A percentile compares a stretch with the other conserved stretches of the same genome.
Evolutionary conservation across 2,329 filamentous ascomycete species (phyloP).

Genomic region (Bertia moriformis): DNA sequence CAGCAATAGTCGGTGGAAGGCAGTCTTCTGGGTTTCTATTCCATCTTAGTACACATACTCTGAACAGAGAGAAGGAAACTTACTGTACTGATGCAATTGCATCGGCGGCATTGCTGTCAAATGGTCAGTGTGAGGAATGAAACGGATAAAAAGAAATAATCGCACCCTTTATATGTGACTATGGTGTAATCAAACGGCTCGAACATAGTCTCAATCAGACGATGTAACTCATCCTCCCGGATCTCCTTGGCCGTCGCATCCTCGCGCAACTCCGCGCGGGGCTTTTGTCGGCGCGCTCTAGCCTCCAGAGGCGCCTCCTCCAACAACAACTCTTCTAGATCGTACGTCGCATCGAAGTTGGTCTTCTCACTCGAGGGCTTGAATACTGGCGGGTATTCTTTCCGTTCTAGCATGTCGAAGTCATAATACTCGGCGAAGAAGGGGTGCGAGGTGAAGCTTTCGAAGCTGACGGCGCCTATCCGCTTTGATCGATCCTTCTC

Average conservation of each 20-base stretch:
- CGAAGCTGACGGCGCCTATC: slow-evolving; percentile 48
- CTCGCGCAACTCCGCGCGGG: slow-evolving; percentile 52
- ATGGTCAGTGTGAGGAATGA: too few species aligned
- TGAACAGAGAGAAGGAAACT: not conserved
- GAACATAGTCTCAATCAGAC: slow-evolving; percentile 61
- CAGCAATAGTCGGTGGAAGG: not conserved
- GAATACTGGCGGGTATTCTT: slow-evolving; percentile 57
- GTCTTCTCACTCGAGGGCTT: slow-evolving; percentile 62
- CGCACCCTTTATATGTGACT: slow-evolving; percentile 38
- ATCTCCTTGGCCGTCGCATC: slow-evolving; percentile 63
- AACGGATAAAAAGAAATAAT: too few species aligned
- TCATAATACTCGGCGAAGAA: slow-evolving; percentile 54
- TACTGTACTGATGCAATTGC: not conserved
- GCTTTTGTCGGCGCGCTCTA: slow-evolving; percentile 56
- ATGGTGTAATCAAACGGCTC: slow-evolving; percentile 63
- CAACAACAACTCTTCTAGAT: slow-evolving; percentile 57
- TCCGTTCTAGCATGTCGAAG: slow-evolving; percentile 51
- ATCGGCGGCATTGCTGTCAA: not conserved
- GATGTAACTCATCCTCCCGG: slow-evolving; percentile 56
- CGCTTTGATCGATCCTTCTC: slow-evolving; percentile 51
- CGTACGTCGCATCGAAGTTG: slow-evolving; percentile 67
- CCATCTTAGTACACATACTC: too few species aligned
- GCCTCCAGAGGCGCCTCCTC: slow-evolving; percentile 64
- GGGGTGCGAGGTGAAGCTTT: slow-evolving; percentile 51
- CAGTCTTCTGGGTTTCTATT: not conserved